Percentiles rank a stretch among this genome's conserved stretches.
Conservation (phyloP, 352 stramenopile genomes). For the Thalassiosira mediterranea region DNA sequence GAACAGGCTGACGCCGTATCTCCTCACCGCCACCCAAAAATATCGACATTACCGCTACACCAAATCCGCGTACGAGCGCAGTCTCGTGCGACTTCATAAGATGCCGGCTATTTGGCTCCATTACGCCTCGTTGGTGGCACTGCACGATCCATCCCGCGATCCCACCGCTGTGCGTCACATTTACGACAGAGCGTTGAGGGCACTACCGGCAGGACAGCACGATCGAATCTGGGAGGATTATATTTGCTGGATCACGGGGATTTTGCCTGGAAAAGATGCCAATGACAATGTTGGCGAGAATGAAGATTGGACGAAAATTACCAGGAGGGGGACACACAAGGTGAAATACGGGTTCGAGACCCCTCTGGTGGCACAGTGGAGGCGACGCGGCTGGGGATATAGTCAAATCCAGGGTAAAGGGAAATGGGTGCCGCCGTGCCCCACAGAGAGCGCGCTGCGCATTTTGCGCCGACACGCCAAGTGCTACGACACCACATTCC, state of each 20-base stretch:
- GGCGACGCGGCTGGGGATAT: conserved; percentile 46
- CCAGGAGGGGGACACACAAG: conserved; percentile 48
- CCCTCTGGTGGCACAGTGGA: conserved; percentile 44
- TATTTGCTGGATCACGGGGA: conserved; percentile 88
- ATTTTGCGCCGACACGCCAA: conserved; percentile 66
- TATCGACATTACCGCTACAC: conserved; percentile 30
- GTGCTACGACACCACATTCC: conserved; percentile 59
- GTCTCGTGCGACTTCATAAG: conserved; percentile 91
- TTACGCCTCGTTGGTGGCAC: conserved; percentile 69
- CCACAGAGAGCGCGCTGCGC: conserved; percentile 49
- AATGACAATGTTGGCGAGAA: conserved; percentile 1
- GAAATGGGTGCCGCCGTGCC: conserved; percentile 25
- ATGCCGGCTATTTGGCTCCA: conserved; percentile 96
- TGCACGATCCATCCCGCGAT: conserved; percentile 26
- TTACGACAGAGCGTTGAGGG: conserved; percentile 94
- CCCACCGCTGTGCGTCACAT: conserved; percentile 80
- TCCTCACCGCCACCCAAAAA: conserved; percentile 5
- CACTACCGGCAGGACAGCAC: conserved; percentile 98
- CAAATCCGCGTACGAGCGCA: conserved; percentile 85
- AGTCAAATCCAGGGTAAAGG: conserved; percentile 1
- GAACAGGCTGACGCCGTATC: conserved; percentile 5
- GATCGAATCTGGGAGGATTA: conserved; percentile 94
- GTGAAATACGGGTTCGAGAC: conserved; percentile 55
- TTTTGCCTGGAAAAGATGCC: conserved; percentile 15
- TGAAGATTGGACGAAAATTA: conserved; percentile 11